Evolutionary conservation across 2,329 filamentous ascomycete genomes (phyloP), one percentile per base, ranked within the genome.

Genomic region (Aspergillus piperis): DNA sequence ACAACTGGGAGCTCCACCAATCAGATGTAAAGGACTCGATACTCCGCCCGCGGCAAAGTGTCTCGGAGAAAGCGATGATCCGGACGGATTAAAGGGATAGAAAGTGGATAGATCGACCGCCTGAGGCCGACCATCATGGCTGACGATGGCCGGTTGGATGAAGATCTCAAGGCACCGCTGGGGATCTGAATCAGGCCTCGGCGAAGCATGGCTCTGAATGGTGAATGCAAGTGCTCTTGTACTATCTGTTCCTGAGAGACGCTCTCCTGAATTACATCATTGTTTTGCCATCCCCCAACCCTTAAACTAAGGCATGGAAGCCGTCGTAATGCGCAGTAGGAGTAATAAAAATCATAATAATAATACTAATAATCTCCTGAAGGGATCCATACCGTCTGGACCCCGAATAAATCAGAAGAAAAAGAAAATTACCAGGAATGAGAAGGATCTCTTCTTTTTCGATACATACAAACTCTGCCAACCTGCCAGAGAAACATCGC

Each of bases 231-330:
- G 8, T 49, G 7, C 4, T 25, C 3, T 49, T 13, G 23, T 23
- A 27, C 8, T 17, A 17, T 23, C n/a, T 19, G 17, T 39, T 11
- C 50, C 30, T 15, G 30, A 39, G 38, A 17, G 54, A 13, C 27
- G 27, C 27, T 39, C 54, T 44, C 39, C 58, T 52, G 49, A 57
- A 57, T 53, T 47, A 60, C 58, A 53, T 57, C 58, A 57, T 48
- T 17, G 17, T 25, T 42, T 15, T 15, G 15, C 17, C 32, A 11
- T 36, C 11, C 25, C 25, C 25, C 39, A 32, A 39, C 41, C 53
- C 39, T 56, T 42, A 48, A 48, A 59, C 32, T 36, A 36, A 36
- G 15, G 32, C 32, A 36, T 36, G 32, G 32, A 32, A 54, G 15
- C 19, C 39, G 15, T 32, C 47, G 47, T 30, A 44, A 19, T 44